Conservation (phyloP, 441 rosid genomes). For the Viola pubescens region DNA sequence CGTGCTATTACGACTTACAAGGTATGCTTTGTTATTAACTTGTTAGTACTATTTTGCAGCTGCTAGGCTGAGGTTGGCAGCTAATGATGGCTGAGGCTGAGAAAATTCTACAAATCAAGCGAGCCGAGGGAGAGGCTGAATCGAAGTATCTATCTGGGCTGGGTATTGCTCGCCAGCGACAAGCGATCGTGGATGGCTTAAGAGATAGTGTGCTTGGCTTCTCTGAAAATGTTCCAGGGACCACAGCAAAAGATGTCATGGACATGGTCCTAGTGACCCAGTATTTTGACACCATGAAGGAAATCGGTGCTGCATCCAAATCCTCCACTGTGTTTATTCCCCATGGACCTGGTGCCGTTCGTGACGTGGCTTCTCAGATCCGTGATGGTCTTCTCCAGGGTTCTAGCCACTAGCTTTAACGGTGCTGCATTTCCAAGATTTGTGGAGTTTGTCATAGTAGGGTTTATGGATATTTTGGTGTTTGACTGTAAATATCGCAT, state of each 20-base stretch:
- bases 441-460: not conserved
- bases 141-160: constrained; percentile 42
- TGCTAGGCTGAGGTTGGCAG: constrained; percentile 44
- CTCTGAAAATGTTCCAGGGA: constrained; percentile 43
- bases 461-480: not conserved
- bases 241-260: constrained; percentile 45
- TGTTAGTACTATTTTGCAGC: constrained; percentile 18
- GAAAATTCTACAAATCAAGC: constrained; percentile 46
- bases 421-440: not conserved
- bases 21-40: no score
- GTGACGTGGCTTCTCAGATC: constrained; percentile 38
- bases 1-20: no score
- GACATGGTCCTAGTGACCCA: constrained; percentile 55
- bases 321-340: constrained; percentile 43
- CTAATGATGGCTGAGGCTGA: constrained; percentile 51
- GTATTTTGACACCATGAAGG: constrained; percentile 51
- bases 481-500: no score
- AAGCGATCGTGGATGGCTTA: constrained; percentile 48
- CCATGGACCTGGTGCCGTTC: constrained; percentile 44
- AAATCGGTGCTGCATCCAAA: constrained; percentile 42
- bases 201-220: constrained; percentile 48
- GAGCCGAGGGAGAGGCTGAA: constrained; percentile 46
- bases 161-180: constrained; percentile 51
- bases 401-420: constrained; percentile 13
- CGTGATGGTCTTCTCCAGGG: constrained; percentile 47